Evolutionary conservation across 2,329 filamentous ascomycete genomes (phyloP), one percentile per base, ranked within the genome.

Genomic region (Rhexocercosporidium sp.): DNA sequence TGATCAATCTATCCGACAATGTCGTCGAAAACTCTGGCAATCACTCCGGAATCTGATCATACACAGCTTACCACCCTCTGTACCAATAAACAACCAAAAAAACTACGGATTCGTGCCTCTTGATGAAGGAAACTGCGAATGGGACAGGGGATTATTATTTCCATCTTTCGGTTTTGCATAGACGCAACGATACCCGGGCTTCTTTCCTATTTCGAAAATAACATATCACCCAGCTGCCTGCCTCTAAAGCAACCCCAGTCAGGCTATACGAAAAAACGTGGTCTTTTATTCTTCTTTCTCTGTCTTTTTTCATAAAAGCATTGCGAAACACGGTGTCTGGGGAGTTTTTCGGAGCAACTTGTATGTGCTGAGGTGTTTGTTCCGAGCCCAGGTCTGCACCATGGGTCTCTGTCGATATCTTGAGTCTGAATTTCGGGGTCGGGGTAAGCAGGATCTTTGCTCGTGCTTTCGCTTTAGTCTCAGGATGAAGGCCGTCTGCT

Each of bases 1-100:
- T 98, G 68, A 96, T 98, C 82, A 98, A 98, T 78, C 88, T 99
- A 64, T 96, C 93, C 11, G 96, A 98, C 80, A 95, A 92, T 72
- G 91, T 94, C 67, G 90, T 87, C 61, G 77, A 78, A 69, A 74
- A 75, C 68, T 72, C 73, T 9, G 70, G 71, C 57, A 73, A 75
- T 66, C 76, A 77, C 64, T 74, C 74, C 60, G 75, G 75, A 37
- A 72, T 77, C 53, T 76, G 70, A 76, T 69, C 34, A 41, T 59
- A 37, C 20, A 57, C 47, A 39, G 16, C 46, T 27, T 39, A 37
- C 31, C 59, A 51, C 54, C 66, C 70, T 69, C 66, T 77, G 75
- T 78, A 78, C 65, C 71, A 75, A 71, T 72, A 73, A 53, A 60
- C 22, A 44, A 61, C 47, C 37, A 34, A 34, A 53, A 37, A 37